Base-by-base conservation (phyloP, 2,329 filamentous ascomycete genomes). In the Blastomyces silverae region DNA sequence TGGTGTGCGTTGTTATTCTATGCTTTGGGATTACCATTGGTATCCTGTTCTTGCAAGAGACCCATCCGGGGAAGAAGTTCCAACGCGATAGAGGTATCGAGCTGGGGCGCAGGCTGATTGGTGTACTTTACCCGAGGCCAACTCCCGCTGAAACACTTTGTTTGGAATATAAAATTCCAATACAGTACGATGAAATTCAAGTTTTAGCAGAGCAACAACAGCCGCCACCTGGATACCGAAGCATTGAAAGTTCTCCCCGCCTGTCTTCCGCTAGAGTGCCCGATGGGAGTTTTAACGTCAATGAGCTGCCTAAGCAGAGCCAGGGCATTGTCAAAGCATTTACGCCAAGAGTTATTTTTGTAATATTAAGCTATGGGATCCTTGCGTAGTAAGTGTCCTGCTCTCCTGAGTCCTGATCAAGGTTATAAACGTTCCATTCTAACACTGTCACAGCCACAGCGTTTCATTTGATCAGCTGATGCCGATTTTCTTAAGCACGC, bases 401-500 rank as follows among this genome's bases (percentile, higher is more conserved):
- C 66, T 46, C 64, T 62, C 60, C 28, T 62, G 1, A 11, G 63
- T 62, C 60, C 28, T 62, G 1, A 11, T 92, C 74, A 90, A 90
- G 58, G 89, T 92, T 70, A 81, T 66, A 25, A 69, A 66, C 69
- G 66, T 42, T 22, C 25, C 39, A 46, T 53, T 72, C 77, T 67
- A 74, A 72, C 59, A 56, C 15, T 42, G 37, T 42, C 67, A 52
- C 72, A 96, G 92, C 79, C 93, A 97, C 79, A 97, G 93, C 15
- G 97, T 99, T 78, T 95, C 92, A 0, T 94, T 96, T 71, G 94
- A 99, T 77, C 90, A 96, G 73, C 84, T 97, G 60, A 87, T 97
- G 70, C 93, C 94, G 0, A 90, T 97, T 1, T 91, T 99, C 70
- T 85, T 99, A 73, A 93, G 90, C 76, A 90, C 90, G 56, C 74